Percentiles rank a stretch among this genome's conserved stretches.
Evolutionary conservation across 257 asterid genomes (phyloP).

Genomic region (Misopates orontium): DNA sequence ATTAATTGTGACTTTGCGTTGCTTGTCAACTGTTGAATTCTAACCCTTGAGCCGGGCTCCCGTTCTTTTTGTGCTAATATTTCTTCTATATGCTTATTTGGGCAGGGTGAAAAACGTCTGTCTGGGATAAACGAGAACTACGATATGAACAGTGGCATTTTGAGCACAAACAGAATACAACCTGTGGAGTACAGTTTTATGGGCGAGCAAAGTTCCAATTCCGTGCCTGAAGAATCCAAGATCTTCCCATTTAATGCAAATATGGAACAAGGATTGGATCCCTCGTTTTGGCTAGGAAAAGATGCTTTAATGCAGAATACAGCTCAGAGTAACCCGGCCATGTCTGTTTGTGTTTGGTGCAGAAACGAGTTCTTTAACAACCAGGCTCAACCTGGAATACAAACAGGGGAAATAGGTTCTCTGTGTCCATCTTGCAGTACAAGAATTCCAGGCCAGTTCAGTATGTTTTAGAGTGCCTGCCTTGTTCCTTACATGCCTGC

Average conservation of each 20-base stretch:
- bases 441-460: constrained; percentile 30
- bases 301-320: constrained; percentile 51
- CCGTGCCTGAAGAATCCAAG: constrained; percentile 54
- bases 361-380: constrained; percentile 56
- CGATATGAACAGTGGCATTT: constrained; percentile 27
- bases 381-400: constrained; percentile 43
- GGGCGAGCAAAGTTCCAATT: constrained; percentile 55
- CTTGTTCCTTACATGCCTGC: too few relatives aligned
- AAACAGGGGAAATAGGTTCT: constrained; percentile 60
- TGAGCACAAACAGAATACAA: constrained; percentile 46
- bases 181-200: constrained; percentile 79
- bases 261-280: constrained; percentile 47
- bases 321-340: constrained; percentile 33
- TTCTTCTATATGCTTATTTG: constrained; percentile 17
- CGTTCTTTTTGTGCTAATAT: constrained; percentile 26
- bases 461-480: too few relatives aligned
- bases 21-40: background rate
- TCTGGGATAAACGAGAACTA: constrained; percentile 42
- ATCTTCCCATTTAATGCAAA: constrained; percentile 39
- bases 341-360: constrained; percentile 72
- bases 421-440: constrained; percentile 61
- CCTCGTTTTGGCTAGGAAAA: constrained; percentile 71
- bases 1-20: background rate
- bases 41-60: background rate
- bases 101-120: constrained; percentile 51